phyloP scores from a whole-genome alignment of 371 early-diverging fungal species.

The Parasitella parasitica region DNA sequence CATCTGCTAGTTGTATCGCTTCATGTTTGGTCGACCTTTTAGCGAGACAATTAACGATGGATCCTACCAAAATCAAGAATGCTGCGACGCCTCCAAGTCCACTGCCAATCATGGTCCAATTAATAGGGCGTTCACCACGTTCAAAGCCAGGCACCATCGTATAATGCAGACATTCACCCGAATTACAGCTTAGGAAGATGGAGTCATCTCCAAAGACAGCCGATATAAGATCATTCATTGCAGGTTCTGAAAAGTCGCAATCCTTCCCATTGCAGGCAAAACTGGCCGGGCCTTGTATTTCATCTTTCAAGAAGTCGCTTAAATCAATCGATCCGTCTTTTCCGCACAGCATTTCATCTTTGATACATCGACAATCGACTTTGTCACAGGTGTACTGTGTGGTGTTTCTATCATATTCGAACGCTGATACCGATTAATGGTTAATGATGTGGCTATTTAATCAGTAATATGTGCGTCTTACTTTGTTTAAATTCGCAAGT shows the following conservation, averaged over 20 bases:
- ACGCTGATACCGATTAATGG: neutral
- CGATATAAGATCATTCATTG: conserved; percentile 72
- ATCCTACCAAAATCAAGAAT: conserved; percentile 52
- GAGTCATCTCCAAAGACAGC: conserved; percentile 75
- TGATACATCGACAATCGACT: conserved; percentile 73
- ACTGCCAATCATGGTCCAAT: conserved; percentile 59
- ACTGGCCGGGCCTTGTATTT: conserved; percentile 74
- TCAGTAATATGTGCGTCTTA: neutral
- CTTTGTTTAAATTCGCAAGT: conserved; percentile 53
- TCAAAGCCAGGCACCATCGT: conserved; percentile 83
- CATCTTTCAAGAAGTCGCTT: conserved; percentile 68
- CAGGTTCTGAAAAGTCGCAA: conserved; percentile 74
- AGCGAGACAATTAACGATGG: conserved; percentile 44
- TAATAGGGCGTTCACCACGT: conserved; percentile 56
- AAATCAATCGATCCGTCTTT: conserved; percentile 76
- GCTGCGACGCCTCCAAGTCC: conserved; percentile 60
- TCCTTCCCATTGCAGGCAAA: conserved; percentile 63
- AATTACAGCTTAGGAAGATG: conserved; percentile 69
- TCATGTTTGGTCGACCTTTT: conserved; percentile 21
- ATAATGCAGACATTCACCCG: conserved; percentile 87
- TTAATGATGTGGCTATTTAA: neutral
- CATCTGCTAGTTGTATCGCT: conserved; percentile 50
- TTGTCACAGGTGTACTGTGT: conserved; percentile 63
- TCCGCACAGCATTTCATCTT: conserved; percentile 76
- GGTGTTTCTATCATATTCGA: conserved; percentile 46